Percentiles rank a stretch among this genome's conserved stretches.
These are phyloP conservation scores for Trichoderma koningiopsis DNA, from an alignment of 2,329 filamentous ascomycete species.

Conservation along the genomic window DNA sequence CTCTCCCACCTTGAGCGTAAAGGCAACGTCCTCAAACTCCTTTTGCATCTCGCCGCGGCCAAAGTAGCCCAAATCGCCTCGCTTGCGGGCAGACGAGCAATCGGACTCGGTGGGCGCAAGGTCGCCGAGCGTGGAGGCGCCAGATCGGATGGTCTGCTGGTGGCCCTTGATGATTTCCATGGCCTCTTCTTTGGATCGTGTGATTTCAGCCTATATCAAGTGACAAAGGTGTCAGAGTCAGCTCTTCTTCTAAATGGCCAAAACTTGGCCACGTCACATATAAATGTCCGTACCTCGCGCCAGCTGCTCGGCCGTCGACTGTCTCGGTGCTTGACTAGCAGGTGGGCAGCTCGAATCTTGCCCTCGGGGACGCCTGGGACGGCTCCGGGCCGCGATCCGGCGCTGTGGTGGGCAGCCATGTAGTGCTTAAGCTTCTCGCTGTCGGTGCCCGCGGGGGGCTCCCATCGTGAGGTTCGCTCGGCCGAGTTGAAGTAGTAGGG, in stretches of 20 bases:
- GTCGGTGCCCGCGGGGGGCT: conserved; percentile 85
- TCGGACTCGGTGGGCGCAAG: conserved; percentile 88
- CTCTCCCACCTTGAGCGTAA: conserved; percentile 82
- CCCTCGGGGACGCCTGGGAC: conserved; percentile 57
- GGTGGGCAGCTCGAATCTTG: conserved; percentile 91
- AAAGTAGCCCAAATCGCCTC: conserved; percentile 93
- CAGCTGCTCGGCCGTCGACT: conserved; percentile 90
- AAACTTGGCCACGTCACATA: not conserved
- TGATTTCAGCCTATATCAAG: conserved; percentile 69
- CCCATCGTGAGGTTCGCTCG: conserved; percentile 91
- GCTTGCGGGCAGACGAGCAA: conserved; percentile 92
- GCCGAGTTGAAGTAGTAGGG: conserved; percentile 96
- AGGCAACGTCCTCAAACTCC: conserved; percentile 96
- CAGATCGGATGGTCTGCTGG: conserved; percentile 73
- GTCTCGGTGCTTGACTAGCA: conserved; percentile 90
- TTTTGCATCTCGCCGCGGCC: conserved; percentile 96
- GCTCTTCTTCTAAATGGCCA: not conserved
- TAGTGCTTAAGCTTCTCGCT: conserved; percentile 90
- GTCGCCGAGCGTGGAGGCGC: conserved; percentile 72
- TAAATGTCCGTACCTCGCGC: conserved; percentile 64
- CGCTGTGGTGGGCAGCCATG: conserved; percentile 86
- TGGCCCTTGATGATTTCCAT: conserved; percentile 73
- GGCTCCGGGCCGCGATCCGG: conserved; percentile 46
- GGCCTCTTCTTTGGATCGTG: conserved; percentile 84
- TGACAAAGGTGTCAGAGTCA: not conserved